Base-by-base conservation (phyloP, 2,329 filamentous ascomycete genomes). In the Diaporthe destruens region DNA sequence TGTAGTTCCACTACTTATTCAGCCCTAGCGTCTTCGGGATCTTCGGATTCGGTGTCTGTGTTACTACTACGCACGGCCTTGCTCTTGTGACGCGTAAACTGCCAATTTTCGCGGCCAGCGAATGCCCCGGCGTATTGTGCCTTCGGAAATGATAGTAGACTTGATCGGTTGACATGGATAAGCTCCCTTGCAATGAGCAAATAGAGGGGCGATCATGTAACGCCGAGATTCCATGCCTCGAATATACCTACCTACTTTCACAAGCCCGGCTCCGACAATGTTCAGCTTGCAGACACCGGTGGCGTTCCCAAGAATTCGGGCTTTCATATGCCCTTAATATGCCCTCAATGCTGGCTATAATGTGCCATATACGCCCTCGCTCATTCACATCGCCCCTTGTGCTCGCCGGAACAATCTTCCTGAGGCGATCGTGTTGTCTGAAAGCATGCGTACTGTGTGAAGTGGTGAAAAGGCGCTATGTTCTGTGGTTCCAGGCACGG, bases 211-310 rank as follows among this genome's bases (percentile, higher is more conserved):
- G 8, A 51, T 18, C 44, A 49, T 49, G 44, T 51, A 49, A 65
- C 61, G 61, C 61, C 61, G 42, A 65, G 61, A 65, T 25, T 65
- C 44, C 8, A 51, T 65, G 16, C 36, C 29, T 65, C 29, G 29
- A 65, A 18, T 65, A 9, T 23, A 25, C 44, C 47, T 65, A 36
- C 18, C 36, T 20, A 23, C 29, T 5, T 29, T 29, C 29, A 51
- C 29, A 8, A 34, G 23, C 20, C 42, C 61, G 61, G 44, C 61
- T 51, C 44, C 44, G 61, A 34, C 29, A 63, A 49, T 63, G 57
- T 63, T 63, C 59, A 44, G 32, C 1, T 9, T 20, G 20, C 20
- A 25, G 61, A 25, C 42, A 8, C 34, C 20, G 1, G 29, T 49
- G 18, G 12, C 25, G 6, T 23, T n/a, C 18, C 6, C 6, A 9